Evolutionary conservation across 345 rosid genomes (phyloP).

Genomic region (Murraya paniculata): DNA sequence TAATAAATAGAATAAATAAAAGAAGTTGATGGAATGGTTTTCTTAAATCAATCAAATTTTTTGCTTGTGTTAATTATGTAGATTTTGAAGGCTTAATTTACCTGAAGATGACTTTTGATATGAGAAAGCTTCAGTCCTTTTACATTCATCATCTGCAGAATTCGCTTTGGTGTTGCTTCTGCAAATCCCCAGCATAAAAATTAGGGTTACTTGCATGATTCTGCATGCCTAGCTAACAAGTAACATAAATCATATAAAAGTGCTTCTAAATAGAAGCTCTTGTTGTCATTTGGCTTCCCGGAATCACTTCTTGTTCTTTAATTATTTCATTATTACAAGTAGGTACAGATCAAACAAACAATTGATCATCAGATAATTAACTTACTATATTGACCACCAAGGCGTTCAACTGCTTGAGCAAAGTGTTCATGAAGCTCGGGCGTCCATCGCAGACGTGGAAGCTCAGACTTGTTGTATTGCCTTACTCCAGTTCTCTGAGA

Average conservation of each 20-base stretch:
- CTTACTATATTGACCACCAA: slow-evolving; percentile 53
- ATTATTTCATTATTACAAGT: background rate
- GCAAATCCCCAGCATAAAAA: slow-evolving; percentile 6
- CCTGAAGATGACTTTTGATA: slow-evolving; percentile 60
- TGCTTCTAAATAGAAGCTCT: background rate
- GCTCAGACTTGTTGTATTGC: slow-evolving; percentile 40
- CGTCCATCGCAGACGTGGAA: slow-evolving; percentile 48
- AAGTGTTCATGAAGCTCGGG: slow-evolving; percentile 44
- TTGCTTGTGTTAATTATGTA: background rate
- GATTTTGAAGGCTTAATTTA: background rate
- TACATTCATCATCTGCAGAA: slow-evolving; percentile 43
- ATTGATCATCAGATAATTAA: background rate
- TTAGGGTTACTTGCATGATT: slow-evolving; percentile 5
- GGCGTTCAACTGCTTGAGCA: slow-evolving; percentile 28
- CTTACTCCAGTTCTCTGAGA: slow-evolving; percentile 21
- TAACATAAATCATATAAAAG: background rate
- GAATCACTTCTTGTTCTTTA: background rate
- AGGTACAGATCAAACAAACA: background rate
- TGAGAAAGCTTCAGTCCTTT: slow-evolving; percentile 45
- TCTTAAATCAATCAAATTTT: too few relatives aligned
- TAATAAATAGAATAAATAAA: too few relatives aligned
- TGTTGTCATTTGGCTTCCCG: background rate
- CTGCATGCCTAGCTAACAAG: background rate
- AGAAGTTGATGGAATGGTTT: too few relatives aligned
- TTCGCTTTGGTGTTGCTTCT: slow-evolving; percentile 51